Percentiles rank a stretch among this genome's conserved stretches.
These are phyloP conservation scores for Xylaria sp. DNA, from an alignment of 2,329 filamentous ascomycete genomes.

Conservation along the genomic window DNA sequence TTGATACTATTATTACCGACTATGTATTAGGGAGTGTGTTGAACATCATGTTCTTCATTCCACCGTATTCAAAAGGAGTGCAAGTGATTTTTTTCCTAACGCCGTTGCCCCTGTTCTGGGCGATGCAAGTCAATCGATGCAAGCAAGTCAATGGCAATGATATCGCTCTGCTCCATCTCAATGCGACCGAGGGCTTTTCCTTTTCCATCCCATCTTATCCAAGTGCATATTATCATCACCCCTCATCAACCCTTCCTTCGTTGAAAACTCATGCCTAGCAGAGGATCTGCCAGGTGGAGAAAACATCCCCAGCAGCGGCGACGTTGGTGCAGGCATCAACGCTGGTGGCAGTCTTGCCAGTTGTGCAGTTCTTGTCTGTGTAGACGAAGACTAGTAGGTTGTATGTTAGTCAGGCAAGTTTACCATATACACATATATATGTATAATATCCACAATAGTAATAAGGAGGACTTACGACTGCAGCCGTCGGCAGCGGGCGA, in stretches of 20 bases:
- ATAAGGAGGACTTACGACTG: constrained; percentile 38
- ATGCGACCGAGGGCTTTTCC: constrained; percentile 9
- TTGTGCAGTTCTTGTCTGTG: constrained; percentile 34
- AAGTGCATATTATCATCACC: neutral
- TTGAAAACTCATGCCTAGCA: constrained; percentile 19
- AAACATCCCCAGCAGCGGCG: constrained; percentile 16
- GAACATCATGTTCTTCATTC: constrained; percentile 15
- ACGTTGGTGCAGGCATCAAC: constrained; percentile 30
- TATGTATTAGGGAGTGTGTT: constrained; percentile 24
- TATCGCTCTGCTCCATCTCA: constrained; percentile 10
- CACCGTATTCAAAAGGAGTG: constrained; percentile 25
- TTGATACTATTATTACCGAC: constrained; percentile 6
- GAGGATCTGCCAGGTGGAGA: constrained; percentile 34
- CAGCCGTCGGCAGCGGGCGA: constrained; percentile 40
- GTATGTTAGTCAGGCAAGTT: constrained; percentile 6
- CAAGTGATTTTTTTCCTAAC: constrained; percentile 12
- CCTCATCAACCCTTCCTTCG: neutral
- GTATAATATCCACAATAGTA: no score
- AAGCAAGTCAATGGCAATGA: constrained; percentile 21
- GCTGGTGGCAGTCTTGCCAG: constrained; percentile 6
- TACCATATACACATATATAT: no score
- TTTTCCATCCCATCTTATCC: neutral
- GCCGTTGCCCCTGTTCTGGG: constrained; percentile 25
- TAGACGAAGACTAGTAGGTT: constrained; percentile 36
- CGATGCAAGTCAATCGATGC: constrained; percentile 24